Percentiles rank a stretch among this genome's conserved stretches.
Conservation (phyloP, 805 yeast genomes). For the Candida quercuum region DNA sequence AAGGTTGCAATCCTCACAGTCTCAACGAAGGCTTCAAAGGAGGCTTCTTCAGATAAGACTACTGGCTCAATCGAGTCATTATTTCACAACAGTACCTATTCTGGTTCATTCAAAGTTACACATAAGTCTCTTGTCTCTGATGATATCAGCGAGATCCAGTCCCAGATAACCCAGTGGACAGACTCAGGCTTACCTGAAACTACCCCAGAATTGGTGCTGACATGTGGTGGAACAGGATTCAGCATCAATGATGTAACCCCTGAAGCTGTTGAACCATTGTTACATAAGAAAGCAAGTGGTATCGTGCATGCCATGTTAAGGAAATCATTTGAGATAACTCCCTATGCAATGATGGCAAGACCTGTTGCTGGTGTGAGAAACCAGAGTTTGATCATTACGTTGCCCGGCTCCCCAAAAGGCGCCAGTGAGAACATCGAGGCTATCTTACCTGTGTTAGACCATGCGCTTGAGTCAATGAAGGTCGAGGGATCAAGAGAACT, state of each 20-base stretch:
- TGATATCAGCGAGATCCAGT: slow-evolving; percentile 18
- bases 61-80: slow-evolving; percentile 2
- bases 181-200: no score
- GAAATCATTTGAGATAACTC: slow-evolving; percentile 38
- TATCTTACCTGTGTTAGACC: slow-evolving; percentile 32
- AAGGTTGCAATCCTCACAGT: slow-evolving; percentile 5
- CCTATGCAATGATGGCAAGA: slow-evolving; percentile 43
- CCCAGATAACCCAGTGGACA: slow-evolving; percentile 24
- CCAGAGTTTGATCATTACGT: slow-evolving; percentile 34
- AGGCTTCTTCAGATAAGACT: slow-evolving; percentile 2
- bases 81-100: slow-evolving; percentile 3
- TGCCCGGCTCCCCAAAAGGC: slow-evolving; percentile 51
- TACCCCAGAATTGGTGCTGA: slow-evolving; percentile 27
- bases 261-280: slow-evolving; percentile 39
- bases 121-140: slow-evolving; percentile 32
- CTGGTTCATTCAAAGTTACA: slow-evolving; percentile 7
- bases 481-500: slow-evolving; percentile 33
- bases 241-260: slow-evolving; percentile 41
- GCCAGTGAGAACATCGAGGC: slow-evolving; percentile 40
- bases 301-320: slow-evolving; percentile 42
- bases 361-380: slow-evolving; percentile 44
- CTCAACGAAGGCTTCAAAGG: slow-evolving; percentile 2
- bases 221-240: slow-evolving; percentile 53
- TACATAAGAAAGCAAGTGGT: slow-evolving; percentile 44
- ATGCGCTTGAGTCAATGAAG: slow-evolving; percentile 36